A percentile compares a stretch with the other conserved stretches of the same genome.
Evolutionary conservation across 768 basidiomycete genomes (phyloP).

Genomic region (Mycena filopes): DNA sequence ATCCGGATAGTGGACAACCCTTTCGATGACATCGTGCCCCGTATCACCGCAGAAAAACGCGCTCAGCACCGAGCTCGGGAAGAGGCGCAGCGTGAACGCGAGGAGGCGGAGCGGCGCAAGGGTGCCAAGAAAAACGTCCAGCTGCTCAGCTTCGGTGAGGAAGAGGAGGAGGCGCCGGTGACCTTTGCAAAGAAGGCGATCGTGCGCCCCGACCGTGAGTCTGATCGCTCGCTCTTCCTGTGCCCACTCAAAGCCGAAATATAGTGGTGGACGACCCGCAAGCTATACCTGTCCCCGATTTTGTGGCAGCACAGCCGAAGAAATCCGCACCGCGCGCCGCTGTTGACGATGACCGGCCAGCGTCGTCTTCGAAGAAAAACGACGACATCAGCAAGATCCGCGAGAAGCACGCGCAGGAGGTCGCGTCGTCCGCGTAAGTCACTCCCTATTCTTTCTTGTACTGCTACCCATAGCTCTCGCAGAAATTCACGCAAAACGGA

Average conservation of each 20-base stretch:
- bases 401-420: slow-evolving; percentile 79
- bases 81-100: slow-evolving; percentile 79
- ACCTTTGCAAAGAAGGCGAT: slow-evolving; percentile 83
- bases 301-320: slow-evolving; percentile 43
- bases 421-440: slow-evolving; percentile 68
- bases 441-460: background rate
- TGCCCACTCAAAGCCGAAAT: slow-evolving; percentile 1
- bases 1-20: slow-evolving; percentile 92
- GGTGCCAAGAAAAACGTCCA: slow-evolving; percentile 94
- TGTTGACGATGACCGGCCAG: slow-evolving; percentile 39
- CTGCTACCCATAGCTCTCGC: background rate
- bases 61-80: slow-evolving; percentile 86
- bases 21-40: slow-evolving; percentile 93
- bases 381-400: slow-evolving; percentile 77
- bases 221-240: background rate
- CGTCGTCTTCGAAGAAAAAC: slow-evolving; percentile 51
- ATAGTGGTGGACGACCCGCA: slow-evolving; percentile 52
- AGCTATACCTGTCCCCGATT: slow-evolving; percentile 50
- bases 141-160: slow-evolving; percentile 88
- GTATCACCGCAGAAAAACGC: slow-evolving; percentile 93
- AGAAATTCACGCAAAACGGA: slow-evolving; percentile 77
- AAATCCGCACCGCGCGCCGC: slow-evolving; percentile 27
- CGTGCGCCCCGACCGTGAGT: slow-evolving; percentile 84
- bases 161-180: slow-evolving; percentile 65
- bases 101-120: slow-evolving; percentile 74